A percentile compares a stretch with the other conserved stretches of the same genome.
Conservation (phyloP, 345 rosid species). For the Melaleuca alternifolia region DNA sequence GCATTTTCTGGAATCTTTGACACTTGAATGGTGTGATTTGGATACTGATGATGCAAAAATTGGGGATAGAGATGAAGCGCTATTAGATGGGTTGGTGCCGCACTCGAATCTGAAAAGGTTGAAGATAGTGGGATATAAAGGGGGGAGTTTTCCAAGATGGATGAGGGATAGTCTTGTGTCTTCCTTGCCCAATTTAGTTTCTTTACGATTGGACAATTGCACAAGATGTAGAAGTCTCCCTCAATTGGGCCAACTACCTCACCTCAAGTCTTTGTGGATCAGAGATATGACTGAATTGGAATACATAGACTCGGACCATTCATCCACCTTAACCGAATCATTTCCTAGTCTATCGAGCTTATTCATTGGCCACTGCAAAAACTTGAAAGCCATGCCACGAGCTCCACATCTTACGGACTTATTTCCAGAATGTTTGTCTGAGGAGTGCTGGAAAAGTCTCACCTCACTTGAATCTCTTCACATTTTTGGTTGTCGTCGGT, state of each 20-base stretch:
- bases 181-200: not conserved
- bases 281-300: not conserved
- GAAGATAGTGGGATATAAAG: fast-evolving
- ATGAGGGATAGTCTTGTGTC: fast-evolving
- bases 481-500: too few relatives aligned
- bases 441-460: not conserved
- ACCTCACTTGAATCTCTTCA: too few relatives aligned
- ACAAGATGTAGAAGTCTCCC: fast-evolving
- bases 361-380: not conserved
- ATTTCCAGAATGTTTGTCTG: not conserved
- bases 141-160: not conserved
- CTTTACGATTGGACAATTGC: fast-evolving
- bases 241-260: not conserved
- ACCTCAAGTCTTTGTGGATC: not conserved
- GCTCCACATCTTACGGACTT: not conserved
- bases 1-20: too few relatives aligned
- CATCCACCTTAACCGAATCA: not conserved
- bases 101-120: fast-evolving
- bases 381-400: not conserved
- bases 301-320: not conserved
- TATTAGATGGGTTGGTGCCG: not conserved
- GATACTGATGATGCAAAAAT: not conserved
- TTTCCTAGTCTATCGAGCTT: not conserved
- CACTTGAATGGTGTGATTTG: fast-evolving
- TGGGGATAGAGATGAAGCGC: fast-evolving